Percentiles rank a stretch among this genome's conserved stretches.
Conservation (phyloP, 805 yeast genomes). For the Grigorovia transvaalensis region DNA sequence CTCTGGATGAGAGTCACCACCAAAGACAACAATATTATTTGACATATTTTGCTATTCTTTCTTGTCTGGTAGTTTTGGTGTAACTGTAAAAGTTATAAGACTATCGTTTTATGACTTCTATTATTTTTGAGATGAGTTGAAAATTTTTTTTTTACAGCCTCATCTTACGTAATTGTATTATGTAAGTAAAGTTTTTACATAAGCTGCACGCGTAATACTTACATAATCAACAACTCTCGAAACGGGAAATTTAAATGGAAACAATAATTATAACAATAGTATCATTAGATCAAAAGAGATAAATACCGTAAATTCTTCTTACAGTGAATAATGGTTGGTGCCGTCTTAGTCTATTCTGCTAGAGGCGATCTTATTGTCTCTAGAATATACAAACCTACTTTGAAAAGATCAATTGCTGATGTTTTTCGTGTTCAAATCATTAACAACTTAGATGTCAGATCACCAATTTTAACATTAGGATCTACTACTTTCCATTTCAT, state of each 20-base stretch:
- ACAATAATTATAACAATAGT: not conserved
- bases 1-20: slow-evolving; percentile 83
- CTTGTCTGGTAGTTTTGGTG: not conserved
- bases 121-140: not conserved
- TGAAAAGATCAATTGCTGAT: slow-evolving; percentile 70
- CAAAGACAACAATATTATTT: slow-evolving; percentile 56
- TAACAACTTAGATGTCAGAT: slow-evolving; percentile 40
- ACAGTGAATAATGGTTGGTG: slow-evolving; percentile 55
- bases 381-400: slow-evolving; percentile 60
- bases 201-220: no score
- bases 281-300: not conserved
- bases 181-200: no score
- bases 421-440: slow-evolving; percentile 90
- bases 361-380: slow-evolving; percentile 81
- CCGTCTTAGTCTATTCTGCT: slow-evolving; percentile 63
- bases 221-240: not conserved
- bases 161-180: not conserved
- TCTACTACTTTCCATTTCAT: slow-evolving; percentile 85
- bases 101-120: no score
- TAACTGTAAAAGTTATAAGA: no score
- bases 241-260: not conserved
- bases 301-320: no score
- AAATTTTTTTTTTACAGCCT: not conserved
- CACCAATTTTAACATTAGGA: slow-evolving; percentile 77
- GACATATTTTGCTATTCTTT: slow-evolving; percentile 5